Base-by-base conservation (phyloP, 179 eudicot genomes). In the Beta macrorhiza region DNA sequence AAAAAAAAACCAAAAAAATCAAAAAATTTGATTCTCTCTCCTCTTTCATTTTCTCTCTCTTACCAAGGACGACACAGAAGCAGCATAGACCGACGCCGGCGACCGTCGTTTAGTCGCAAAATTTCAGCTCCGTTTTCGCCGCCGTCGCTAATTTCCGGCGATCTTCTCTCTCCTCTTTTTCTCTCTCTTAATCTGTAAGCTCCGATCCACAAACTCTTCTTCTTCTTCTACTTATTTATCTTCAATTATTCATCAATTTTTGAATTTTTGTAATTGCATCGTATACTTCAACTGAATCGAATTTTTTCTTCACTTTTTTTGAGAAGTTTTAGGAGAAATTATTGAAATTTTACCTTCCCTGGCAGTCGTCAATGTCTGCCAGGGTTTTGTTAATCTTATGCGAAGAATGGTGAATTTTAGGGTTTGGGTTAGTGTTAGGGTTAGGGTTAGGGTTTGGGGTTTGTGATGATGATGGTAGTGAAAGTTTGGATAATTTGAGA, bases 371-470 rank as follows among this genome's bases (percentile, higher is more conserved):
- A 67, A 49, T 72, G 61, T 75, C 81, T 59, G 72, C 79, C 82
- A 82, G 80, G 87, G 84, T 63, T 81, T 81, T 49, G 52, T 78
- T 72, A 17, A 42, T 52, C 70, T 56, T 78, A 6, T 67, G 67
- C 20, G 67, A 55, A 63, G 32, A 51, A 42, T 81, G 87, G 68
- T 81, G 80, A 72, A 69, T 52, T 69, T 78, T 67, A 70, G 77
- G 84, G 72, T 71, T 79, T 67, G 87, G 82, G 80, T 81, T 83
- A 85, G 42, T 37, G 42, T 37, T 37, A 37, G 42, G 84, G 68
- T 78, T 59, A 70, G 77, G 84, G 72, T 71, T 79, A 74, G 87
- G 82, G 80, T 81, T 83, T 82, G 87, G 82, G 80, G 78, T 79
- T 76, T 78, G 74, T 73, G 73, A 52, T 70, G 73, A 71, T 77